These are phyloP conservation scores for Phoma sp. DNA, from an alignment of 2,329 filamentous ascomycete species.

Conservation along the genomic window DNA sequence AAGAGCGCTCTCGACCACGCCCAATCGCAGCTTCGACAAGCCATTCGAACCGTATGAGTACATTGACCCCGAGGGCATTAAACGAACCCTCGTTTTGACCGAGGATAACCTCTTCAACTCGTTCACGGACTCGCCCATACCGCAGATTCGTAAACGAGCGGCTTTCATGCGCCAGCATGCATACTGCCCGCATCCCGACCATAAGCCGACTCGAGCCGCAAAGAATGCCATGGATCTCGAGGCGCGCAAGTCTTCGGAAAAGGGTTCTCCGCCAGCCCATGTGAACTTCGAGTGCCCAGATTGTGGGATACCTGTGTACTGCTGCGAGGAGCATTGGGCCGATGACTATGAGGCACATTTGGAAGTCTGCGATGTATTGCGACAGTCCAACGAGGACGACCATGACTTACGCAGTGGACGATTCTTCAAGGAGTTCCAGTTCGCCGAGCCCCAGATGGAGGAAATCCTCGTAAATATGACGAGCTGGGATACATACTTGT, in stretches of 20 bases:
- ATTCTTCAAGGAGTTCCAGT: conserved; percentile 92
- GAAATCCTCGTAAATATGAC: conserved; percentile 96
- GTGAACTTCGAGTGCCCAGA: conserved; percentile 96
- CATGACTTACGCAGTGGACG: conserved; percentile 91
- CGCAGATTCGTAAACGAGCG: conserved; percentile 85
- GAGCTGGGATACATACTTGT: conserved; percentile 97
- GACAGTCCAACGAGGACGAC: conserved; percentile 97
- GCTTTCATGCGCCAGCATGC: conserved; percentile 93
- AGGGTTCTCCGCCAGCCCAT: conserved; percentile 73
- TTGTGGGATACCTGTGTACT: conserved; percentile 92
- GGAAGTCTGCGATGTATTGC: conserved; percentile 87
- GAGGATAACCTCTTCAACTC: conserved; percentile 91
- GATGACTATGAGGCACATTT: conserved; percentile 94
- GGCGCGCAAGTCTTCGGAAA: conserved; percentile 63
- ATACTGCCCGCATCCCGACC: conserved; percentile 89
- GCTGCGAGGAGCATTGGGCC: conserved; percentile 93
- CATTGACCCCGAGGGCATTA: conserved; percentile 44
- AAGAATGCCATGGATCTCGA: conserved; percentile 71
- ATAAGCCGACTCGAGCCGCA: conserved; percentile 76
- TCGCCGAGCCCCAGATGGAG: conserved; percentile 87
- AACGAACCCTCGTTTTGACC: conserved; percentile 59
- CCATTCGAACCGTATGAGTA: conserved; percentile 47
- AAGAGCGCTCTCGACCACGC: conserved; percentile 43
- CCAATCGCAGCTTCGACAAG: conserved; percentile 35
- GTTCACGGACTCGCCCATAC: conserved; percentile 86